Evolutionary conservation across 2,329 filamentous ascomycete genomes (phyloP), one percentile per base, ranked within the genome.

Genomic region (Cadophora gregata): DNA sequence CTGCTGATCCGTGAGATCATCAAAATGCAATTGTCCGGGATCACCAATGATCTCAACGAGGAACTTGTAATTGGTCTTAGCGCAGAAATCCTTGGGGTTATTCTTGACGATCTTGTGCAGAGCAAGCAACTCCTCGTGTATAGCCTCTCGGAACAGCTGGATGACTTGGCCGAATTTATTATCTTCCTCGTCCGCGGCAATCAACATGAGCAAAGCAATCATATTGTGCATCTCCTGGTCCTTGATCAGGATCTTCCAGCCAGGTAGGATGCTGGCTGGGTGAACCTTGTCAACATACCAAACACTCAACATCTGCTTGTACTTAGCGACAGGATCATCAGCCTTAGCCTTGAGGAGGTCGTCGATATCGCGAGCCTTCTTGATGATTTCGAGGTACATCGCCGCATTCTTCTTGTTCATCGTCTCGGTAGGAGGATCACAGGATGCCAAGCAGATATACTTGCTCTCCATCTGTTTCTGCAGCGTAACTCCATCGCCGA

Each of bases 101-200:
- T 42, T 36, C 31, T 38, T 58, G 33, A 38, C 55, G 21, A 25
- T 25, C 14, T 27, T 24, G 4, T 58, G 31, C 9, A 58, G 12
- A 16, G 21, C 10, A 25, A 42, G 21, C 3, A 58, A 38, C 1
- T 58, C 55, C 31, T 58, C 55, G 21, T 58, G 55, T 14, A 58
- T 58, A 24, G n/a, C 33, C 33, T 58, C 55, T 24, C 31, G 55
- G 33, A 58, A 58, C 10, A 58, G 12, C 55, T 58, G 55, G 21
- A 58, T 19, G 21, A 38, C 55, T 19, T 58, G 31, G 42, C 4
- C 12, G 33, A 16, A 42, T 25, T 25, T 58, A 10, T 14, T 14
- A 12, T 58, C 55, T 19, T 58, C 55, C 55, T 58, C 55, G 25
- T 58, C 55, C 1, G 55, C 55, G n/a, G 55, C 55, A 58, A 58